Evolutionary conservation across 345 rosid genomes (phyloP), one percentile per base, ranked within the genome.

Genomic region (Turnera subulata): DNA sequence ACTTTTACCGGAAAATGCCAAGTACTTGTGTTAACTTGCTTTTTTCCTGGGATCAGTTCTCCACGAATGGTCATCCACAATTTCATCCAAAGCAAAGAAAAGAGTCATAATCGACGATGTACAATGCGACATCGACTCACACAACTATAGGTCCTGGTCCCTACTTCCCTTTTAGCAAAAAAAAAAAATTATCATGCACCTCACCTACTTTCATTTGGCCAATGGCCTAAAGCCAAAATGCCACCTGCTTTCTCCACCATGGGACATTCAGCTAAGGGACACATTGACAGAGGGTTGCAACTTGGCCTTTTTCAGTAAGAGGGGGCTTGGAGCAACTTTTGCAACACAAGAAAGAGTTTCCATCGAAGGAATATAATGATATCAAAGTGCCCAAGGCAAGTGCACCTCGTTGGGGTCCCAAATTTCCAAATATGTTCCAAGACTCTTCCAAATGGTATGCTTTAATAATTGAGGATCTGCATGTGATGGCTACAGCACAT

Each of bases 91-190:
- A 29, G 5, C 35, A 29, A 29, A 29, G 5, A 29, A 29, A 29
- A 3, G 5, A 29, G 8, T 29, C 35, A 8, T 29, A 4, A 29
- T 29, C 35, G 4, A 29, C 35, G 8, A 8, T 29, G 4, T 29
- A 29, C 35, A 29, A 8, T 29, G 4, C 8, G 35, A 29, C 35
- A 8, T 29, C 8, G 35, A 8, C 35, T n/a, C n/a, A n/a, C 5
- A 29, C 63, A 65, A 59, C 25, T 58, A n/a, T n/a, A n/a, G n/a
- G n/a, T 26, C 62, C 33, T 50, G 62, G 57, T 52, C 63, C 47
- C 64, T 56, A 22, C 44, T 16, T 7, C 7, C 19, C n/a, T n/a
- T n/a, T n/a, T 9, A 26, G 37, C 14, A 12, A 29, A 43, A n/a
- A n/a, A n/a, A n/a, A n/a, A n/a, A n/a, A n/a, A n/a, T n/a, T 25